Evolutionary conservation across 371 early-diverging fungal genomes (phyloP).

Genomic region (Apophysomyces elegans): DNA sequence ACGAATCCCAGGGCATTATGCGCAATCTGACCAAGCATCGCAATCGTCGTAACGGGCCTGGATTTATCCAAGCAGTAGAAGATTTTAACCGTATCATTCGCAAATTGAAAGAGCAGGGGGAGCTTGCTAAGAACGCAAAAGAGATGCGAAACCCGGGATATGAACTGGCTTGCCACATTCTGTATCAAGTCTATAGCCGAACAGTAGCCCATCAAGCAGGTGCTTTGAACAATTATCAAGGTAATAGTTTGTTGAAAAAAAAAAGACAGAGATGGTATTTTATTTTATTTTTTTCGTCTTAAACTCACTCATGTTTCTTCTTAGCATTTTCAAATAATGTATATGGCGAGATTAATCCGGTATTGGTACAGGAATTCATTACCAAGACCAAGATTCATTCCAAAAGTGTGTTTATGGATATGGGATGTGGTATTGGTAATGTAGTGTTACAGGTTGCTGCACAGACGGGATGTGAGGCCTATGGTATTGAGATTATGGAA

Average conservation of each 20-base stretch:
- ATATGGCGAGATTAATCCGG: constrained; percentile 92
- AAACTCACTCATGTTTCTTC: no score
- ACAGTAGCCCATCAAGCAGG: constrained; percentile 87
- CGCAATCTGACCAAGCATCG: constrained; percentile 81
- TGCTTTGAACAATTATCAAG: constrained; percentile 80
- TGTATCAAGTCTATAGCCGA: constrained; percentile 89
- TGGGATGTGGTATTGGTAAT: constrained; percentile 96
- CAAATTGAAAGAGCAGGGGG: constrained; percentile 39
- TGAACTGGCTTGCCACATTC: constrained; percentile 80
- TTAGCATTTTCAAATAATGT: constrained; percentile 92
- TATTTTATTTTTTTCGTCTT: no score
- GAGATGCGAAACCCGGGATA: constrained; percentile 55
- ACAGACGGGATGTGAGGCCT: constrained; percentile 80
- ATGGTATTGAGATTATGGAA: constrained; percentile 94
- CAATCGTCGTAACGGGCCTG: constrained; percentile 71
- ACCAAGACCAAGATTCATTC: constrained; percentile 67
- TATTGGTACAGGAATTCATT: constrained; percentile 87
- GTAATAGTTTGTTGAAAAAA: constrained; percentile 25
- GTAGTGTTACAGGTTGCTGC: constrained; percentile 95
- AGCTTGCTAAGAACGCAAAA: constrained; percentile 44
- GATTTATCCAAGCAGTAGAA: constrained; percentile 69
- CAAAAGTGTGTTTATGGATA: constrained; percentile 84
- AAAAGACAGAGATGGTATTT: no score
- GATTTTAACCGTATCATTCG: constrained; percentile 73
- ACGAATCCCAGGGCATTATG: constrained; percentile 71